Evolutionary conservation across 371 early-diverging fungal species (phyloP).

Genomic region (Mortierella sp.): DNA sequence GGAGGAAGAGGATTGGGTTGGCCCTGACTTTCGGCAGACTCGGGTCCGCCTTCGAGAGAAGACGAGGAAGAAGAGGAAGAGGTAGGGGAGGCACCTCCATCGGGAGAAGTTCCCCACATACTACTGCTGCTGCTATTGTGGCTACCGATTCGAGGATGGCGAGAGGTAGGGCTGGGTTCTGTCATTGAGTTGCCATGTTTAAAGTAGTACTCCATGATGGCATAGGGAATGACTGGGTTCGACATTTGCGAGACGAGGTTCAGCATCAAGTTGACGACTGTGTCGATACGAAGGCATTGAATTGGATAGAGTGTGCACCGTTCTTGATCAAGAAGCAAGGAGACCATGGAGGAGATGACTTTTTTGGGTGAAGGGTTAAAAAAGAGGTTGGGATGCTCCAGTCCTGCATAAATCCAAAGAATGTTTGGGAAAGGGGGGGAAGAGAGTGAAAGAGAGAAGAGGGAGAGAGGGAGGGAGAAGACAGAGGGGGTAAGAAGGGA

Average conservation of each 20-base stretch:
- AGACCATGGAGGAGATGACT: slow-evolving; percentile 45
- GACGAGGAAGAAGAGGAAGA: not conserved
- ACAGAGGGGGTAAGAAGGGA: too few relatives aligned
- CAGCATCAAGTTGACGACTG: slow-evolving; percentile 40
- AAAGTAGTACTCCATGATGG: slow-evolving; percentile 42
- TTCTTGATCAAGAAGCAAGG: slow-evolving; percentile 37
- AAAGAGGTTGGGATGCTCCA: slow-evolving; percentile 36
- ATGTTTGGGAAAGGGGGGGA: too few relatives aligned
- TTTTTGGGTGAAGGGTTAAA: slow-evolving; percentile 48
- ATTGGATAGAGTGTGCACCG: slow-evolving; percentile 34
- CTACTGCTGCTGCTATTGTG: not conserved
- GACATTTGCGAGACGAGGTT: slow-evolving; percentile 50
- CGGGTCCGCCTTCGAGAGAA: too few relatives aligned
- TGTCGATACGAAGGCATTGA: slow-evolving; percentile 47
- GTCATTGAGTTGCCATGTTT: slow-evolving; percentile 8
- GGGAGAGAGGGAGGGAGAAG: too few relatives aligned
- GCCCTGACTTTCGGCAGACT: too few relatives aligned
- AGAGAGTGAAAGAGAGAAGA: too few relatives aligned
- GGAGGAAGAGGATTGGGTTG: too few relatives aligned
- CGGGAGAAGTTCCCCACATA: not conserved
- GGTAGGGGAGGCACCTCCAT: not conserved
- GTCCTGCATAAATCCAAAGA: slow-evolving; percentile 6
- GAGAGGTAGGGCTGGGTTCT: not conserved
- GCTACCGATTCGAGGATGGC: not conserved
- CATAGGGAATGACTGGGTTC: slow-evolving; percentile 47